Percentiles rank a stretch among this genome's conserved stretches.
phyloP scores from a whole-genome alignment of 2,329 filamentous ascomycete genomes.

The Penicillium sp. region DNA sequence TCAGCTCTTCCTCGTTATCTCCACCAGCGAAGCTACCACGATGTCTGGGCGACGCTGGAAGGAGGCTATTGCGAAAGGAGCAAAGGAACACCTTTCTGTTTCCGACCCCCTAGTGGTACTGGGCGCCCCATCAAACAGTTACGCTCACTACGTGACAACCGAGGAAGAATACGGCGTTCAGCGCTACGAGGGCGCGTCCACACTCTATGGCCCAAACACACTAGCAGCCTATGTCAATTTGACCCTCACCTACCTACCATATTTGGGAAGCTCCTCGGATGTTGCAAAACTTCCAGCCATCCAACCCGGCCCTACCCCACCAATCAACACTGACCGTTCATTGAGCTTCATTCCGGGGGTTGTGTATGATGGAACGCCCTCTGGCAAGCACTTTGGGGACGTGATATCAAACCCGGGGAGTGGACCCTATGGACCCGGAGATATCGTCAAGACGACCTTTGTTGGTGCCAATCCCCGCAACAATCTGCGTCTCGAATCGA shows the following conservation, averaged over 20 bases:
- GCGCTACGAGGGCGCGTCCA: constrained; percentile 92
- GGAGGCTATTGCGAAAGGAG: constrained; percentile 60
- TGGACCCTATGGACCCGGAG: constrained; percentile 58
- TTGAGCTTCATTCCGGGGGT: constrained; percentile 79
- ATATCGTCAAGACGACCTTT: constrained; percentile 66
- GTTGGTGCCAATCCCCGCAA: constrained; percentile 88
- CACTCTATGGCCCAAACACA: constrained; percentile 78
- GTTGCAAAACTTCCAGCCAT: constrained; percentile 42
- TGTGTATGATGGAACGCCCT: constrained; percentile 65
- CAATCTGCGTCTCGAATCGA: constrained; percentile 73
- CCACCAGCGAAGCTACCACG: constrained; percentile 83
- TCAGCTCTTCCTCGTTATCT: constrained; percentile 78
- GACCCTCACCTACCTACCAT: constrained; percentile 68
- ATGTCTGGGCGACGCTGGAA: constrained; percentile 92
- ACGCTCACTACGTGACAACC: constrained; percentile 78
- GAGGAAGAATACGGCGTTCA: constrained; percentile 79
- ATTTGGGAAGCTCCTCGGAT: constrained; percentile 54
- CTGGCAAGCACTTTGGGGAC: constrained; percentile 69
- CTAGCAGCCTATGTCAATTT: constrained; percentile 85
- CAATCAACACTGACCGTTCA: constrained; percentile 73
- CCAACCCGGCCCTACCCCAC: constrained; percentile 62
- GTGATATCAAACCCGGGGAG: constrained; percentile 54
- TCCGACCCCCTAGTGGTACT: constrained; percentile 70
- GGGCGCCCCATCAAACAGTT: constrained; percentile 85
- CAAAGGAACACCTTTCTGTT: constrained; percentile 52